Conservation (phyloP, 495 filamentous ascomycete species). For the Daldinia loculata region DNA sequence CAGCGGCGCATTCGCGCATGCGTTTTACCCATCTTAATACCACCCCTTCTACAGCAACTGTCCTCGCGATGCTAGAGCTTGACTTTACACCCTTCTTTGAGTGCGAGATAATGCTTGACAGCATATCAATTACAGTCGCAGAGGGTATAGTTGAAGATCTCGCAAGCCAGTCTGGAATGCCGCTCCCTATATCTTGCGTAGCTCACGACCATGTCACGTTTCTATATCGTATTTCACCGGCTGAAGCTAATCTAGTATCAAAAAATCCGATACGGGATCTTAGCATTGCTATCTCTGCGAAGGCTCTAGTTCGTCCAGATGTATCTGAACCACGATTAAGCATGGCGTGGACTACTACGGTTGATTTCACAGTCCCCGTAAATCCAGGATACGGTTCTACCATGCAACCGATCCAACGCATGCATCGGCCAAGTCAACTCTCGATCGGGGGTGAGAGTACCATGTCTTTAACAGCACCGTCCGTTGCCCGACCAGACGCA, state of each 20-base stretch:
- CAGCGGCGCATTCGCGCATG: slow-evolving; percentile 84
- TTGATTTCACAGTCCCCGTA: slow-evolving; percentile 81
- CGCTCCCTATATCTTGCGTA: slow-evolving; percentile 72
- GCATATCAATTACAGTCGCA: slow-evolving; percentile 69
- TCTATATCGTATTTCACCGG: slow-evolving; percentile 78
- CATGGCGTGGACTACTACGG: slow-evolving; percentile 82
- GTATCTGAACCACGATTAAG: slow-evolving; percentile 75
- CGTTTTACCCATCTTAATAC: slow-evolving; percentile 78
- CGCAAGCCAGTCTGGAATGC: slow-evolving; percentile 63
- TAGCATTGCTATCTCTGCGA: slow-evolving; percentile 70
- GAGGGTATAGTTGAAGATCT: slow-evolving; percentile 75
- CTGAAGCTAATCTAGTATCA: slow-evolving; percentile 65
- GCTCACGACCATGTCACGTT: slow-evolving; percentile 87
- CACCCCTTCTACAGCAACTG: slow-evolving; percentile 67
- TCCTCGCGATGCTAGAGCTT: slow-evolving; percentile 84
- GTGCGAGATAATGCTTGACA: slow-evolving; percentile 73
- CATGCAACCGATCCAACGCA: slow-evolving; percentile 67
- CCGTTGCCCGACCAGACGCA: slow-evolving; percentile 60
- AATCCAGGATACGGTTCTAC: slow-evolving; percentile 64
- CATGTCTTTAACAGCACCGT: slow-evolving; percentile 54
- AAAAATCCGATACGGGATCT: slow-evolving; percentile 60
- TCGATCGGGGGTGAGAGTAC: slow-evolving; percentile 59
- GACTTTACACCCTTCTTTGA: slow-evolving; percentile 86
- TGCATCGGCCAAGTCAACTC: slow-evolving; percentile 69
- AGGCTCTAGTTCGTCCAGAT: slow-evolving; percentile 65